Conservation (phyloP, 805 yeast species). For the Pichia eremophila region DNA sequence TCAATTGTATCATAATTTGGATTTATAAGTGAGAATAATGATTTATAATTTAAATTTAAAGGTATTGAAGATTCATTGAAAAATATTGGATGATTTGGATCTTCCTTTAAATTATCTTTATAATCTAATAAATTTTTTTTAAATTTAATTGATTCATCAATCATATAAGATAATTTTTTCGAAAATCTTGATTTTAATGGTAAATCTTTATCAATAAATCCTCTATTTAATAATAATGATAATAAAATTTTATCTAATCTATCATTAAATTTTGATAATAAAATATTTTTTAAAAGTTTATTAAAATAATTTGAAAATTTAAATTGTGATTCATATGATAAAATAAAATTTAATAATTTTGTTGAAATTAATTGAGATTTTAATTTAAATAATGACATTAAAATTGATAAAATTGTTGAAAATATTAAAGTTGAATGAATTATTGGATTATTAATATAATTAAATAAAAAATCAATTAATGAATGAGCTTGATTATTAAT, state of each 20-base stretch:
- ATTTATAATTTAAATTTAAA: constrained; percentile 41
- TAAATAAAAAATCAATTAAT: constrained; percentile 56
- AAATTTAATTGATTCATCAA: constrained; percentile 22
- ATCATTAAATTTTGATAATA: constrained; percentile 29
- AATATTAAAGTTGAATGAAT: constrained; percentile 47
- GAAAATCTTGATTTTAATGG: constrained; percentile 24
- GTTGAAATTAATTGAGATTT: constrained; percentile 51
- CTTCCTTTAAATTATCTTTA: constrained; percentile 35
- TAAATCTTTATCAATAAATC: constrained; percentile 25
- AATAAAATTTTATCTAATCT: constrained; percentile 26
- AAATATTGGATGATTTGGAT: constrained; percentile 25
- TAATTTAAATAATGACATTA: constrained; percentile 52
- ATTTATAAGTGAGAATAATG: constrained; percentile 59
- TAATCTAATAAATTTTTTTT: constrained; percentile 26
- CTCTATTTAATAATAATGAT: constrained; percentile 25
- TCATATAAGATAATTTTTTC: constrained; percentile 25
- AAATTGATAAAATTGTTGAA: constrained; percentile 59
- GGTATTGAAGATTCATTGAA: constrained; percentile 27
- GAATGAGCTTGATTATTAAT: constrained; percentile 67
- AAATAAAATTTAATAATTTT: constrained; percentile 48
- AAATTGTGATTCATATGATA: constrained; percentile 50
- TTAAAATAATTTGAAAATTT: constrained; percentile 45
- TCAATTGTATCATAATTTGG: constrained; percentile 44
- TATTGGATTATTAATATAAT: constrained; percentile 45
- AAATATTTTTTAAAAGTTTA: constrained; percentile 21